Conservation (phyloP, 1,284 basidiomycete genomes). For the Tylopilus orsonianus region DNA sequence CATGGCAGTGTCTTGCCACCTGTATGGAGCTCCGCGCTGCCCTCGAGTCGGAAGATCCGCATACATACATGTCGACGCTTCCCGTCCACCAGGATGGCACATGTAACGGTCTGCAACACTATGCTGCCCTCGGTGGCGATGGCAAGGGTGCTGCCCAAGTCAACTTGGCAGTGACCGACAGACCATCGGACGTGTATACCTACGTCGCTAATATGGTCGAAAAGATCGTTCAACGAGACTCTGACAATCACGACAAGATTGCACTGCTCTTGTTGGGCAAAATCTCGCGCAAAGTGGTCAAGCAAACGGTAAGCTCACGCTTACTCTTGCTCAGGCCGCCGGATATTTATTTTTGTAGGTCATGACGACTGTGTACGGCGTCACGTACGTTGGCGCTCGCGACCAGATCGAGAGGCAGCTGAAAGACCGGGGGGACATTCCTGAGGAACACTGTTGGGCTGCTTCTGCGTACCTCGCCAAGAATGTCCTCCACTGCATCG, state of each 20-base stretch:
- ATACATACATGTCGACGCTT: slow-evolving; percentile 69
- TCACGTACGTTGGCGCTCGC: slow-evolving; percentile 93
- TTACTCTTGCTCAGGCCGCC: background rate
- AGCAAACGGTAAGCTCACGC: slow-evolving; percentile 77
- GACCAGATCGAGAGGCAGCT: slow-evolving; percentile 95
- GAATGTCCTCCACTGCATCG: slow-evolving; percentile 81
- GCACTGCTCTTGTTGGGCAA: slow-evolving; percentile 77
- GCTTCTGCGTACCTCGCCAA: slow-evolving; percentile 85
- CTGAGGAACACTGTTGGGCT: slow-evolving; percentile 70
- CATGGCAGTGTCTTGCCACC: slow-evolving; percentile 95
- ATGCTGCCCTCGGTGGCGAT: slow-evolving; percentile 96
- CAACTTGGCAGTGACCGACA: slow-evolving; percentile 84
- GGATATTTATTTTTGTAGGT: slow-evolving; percentile 63
- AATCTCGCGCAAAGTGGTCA: slow-evolving; percentile 93
- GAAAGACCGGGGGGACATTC: slow-evolving; percentile 73
- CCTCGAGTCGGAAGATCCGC: slow-evolving; percentile 73
- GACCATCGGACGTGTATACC: slow-evolving; percentile 95
- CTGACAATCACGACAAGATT: slow-evolving; percentile 44
- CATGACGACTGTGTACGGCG: slow-evolving; percentile 99
- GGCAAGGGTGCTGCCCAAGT: slow-evolving; percentile 88
- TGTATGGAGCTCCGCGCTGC: slow-evolving; percentile 88
- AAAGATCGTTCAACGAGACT: slow-evolving; percentile 39
- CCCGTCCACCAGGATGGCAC: slow-evolving; percentile 99
- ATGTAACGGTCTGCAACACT: slow-evolving; percentile 98
- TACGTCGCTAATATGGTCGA: slow-evolving; percentile 89